Percentiles rank a stretch among this genome's conserved stretches.
phyloP scores from a whole-genome alignment of 73 alveolate genomes.

The Tetrahymena malaccensis region DNA sequence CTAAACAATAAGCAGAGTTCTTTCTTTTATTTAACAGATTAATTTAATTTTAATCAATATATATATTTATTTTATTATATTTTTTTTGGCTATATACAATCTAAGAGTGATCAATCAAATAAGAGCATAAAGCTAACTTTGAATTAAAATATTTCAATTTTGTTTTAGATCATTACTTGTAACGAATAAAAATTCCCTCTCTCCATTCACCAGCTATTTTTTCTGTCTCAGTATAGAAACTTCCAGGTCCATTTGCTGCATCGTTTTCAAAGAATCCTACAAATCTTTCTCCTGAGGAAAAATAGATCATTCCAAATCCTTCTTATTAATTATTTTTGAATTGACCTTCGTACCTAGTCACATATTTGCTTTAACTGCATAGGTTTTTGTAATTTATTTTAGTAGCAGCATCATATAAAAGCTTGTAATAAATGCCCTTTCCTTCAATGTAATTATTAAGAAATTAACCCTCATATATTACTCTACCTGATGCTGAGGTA shows the following conservation, averaged over 20 bases:
- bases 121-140: no score
- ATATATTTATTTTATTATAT: no score
- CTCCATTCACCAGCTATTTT: neutral
- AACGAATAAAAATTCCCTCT: neutral
- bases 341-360: neutral
- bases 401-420: neutral
- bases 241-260: neutral
- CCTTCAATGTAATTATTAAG: neutral
- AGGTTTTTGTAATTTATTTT: neutral
- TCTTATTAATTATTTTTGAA: neutral
- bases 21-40: no score
- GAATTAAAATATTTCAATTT: neutral
- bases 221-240: neutral
- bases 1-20: no score
- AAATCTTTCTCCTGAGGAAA: neutral
- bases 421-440: neutral
- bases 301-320: neutral
- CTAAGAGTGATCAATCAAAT: no score
- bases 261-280: neutral
- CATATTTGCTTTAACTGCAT: neutral
- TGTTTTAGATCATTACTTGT: neutral
- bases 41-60: no score
- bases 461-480: neutral
- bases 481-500: neutral
- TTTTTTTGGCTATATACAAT: no score